These are phyloP conservation scores for Nepenthes alata DNA, from an alignment of 179 eudicot genomes.

Conservation along the genomic window DNA sequence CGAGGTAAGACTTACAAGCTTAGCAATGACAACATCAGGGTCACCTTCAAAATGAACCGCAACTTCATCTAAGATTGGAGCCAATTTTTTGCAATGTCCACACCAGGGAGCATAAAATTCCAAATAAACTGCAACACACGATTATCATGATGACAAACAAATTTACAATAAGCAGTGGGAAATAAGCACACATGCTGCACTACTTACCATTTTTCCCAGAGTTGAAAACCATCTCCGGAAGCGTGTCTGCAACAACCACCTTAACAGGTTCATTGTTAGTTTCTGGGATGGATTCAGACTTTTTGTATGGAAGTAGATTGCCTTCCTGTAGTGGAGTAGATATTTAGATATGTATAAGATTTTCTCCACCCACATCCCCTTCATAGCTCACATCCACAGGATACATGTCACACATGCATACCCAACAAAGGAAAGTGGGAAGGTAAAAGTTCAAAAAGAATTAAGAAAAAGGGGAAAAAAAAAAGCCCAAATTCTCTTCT, in stretches of 20 bases:
- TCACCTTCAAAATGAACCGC: conserved; percentile 49
- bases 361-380: background rate
- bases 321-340: conserved; percentile 48
- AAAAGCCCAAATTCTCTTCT: background rate
- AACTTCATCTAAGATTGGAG: conserved; percentile 83
- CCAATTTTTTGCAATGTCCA: conserved; percentile 76
- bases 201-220: conserved; percentile 66
- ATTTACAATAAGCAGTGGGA: background rate
- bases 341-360: background rate
- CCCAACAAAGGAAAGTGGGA: background rate
- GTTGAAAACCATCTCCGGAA: conserved; percentile 57
- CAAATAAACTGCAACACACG: conserved; percentile 35
- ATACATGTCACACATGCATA: background rate
- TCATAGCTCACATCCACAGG: background rate
- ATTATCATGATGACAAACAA: background rate
- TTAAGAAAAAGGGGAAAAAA: background rate
- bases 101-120: conserved; percentile 94
- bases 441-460: background rate
- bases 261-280: conserved; percentile 66
- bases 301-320: conserved; percentile 40
- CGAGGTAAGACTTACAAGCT: conserved; percentile 41
- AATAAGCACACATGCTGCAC: background rate
- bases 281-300: conserved; percentile 73
- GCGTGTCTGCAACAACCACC: conserved; percentile 65
- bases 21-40: conserved; percentile 58